These are phyloP conservation scores for Crithidia brevicula DNA, from an alignment of 208 protist genomes.

Conservation along the genomic window DNA sequence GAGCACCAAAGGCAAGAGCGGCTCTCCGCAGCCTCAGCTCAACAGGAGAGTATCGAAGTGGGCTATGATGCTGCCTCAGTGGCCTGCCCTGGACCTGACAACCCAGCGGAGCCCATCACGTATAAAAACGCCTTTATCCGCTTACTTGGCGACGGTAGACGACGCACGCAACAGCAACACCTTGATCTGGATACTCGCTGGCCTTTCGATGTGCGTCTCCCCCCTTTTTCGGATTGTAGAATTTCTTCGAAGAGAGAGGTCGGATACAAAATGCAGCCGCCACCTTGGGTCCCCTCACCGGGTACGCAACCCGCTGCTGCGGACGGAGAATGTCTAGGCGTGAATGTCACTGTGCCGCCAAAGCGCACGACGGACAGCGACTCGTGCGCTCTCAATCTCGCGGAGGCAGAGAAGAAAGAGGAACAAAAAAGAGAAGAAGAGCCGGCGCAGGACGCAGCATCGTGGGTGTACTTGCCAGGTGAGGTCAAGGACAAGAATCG, in stretches of 20 bases:
- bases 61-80: too few relatives aligned
- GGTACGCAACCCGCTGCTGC: not conserved
- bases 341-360: not conserved
- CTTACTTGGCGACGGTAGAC: not conserved
- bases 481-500: not conserved
- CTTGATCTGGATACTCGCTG: not conserved
- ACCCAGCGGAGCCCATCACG: not conserved
- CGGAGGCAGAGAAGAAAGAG: not conserved
- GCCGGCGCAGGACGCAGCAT: not conserved
- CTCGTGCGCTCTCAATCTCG: too few relatives aligned
- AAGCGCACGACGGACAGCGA: too few relatives aligned
- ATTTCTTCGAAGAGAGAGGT: too few relatives aligned
- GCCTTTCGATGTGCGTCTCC: slow-evolving; percentile 8
- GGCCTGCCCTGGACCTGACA: too few relatives aligned
- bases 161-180: not conserved
- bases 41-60: too few relatives aligned
- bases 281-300: not conserved
- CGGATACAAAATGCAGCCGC: not conserved
- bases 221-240: not conserved
- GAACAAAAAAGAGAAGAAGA: not conserved
- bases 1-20: too few relatives aligned
- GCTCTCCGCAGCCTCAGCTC: too few relatives aligned
- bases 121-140: slow-evolving; percentile 2
- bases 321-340: not conserved
- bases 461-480: not conserved